Conservation (phyloP, 768 basidiomycete species). For the Pleurotus tuber-regium region DNA sequence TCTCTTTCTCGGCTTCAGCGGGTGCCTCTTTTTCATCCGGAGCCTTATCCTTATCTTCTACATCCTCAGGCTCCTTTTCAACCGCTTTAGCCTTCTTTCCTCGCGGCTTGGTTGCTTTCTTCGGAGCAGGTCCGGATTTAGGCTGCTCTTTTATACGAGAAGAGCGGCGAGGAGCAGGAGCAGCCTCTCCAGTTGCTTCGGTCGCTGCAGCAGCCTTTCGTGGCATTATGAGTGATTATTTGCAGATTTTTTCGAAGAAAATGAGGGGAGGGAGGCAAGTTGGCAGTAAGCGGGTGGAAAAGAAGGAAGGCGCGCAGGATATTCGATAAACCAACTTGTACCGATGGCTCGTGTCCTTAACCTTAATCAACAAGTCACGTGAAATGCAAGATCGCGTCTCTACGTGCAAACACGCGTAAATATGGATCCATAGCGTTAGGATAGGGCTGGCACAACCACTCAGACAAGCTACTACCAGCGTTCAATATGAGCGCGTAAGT, state of each 20-base stretch:
- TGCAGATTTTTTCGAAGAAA: constrained; percentile 13
- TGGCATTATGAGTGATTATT: constrained; percentile 45
- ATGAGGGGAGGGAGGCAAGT: constrained; percentile 8
- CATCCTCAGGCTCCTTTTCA: constrained; percentile 35
- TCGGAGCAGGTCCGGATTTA: constrained; percentile 46
- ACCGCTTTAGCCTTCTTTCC: constrained; percentile 49
- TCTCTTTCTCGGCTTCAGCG: constrained; percentile 23
- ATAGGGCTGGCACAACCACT: too few species aligned
- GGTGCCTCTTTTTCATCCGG: constrained; percentile 40
- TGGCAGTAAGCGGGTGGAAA: constrained; percentile 5
- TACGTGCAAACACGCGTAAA: constrained; percentile 5
- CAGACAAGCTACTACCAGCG: too few species aligned
- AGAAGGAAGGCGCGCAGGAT: not conserved
- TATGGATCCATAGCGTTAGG: not conserved
- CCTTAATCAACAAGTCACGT: constrained; percentile 10
- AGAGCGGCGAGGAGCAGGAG: constrained; percentile 63
- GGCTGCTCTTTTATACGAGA: constrained; percentile 73
- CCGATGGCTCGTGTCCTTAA: constrained; percentile 2
- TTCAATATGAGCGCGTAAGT: too few species aligned
- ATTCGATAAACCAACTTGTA: not conserved
- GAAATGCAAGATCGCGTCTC: constrained; percentile 2
- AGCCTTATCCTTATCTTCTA: constrained; percentile 57
- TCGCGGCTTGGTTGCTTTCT: constrained; percentile 68
- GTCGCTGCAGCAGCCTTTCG: constrained; percentile 61
- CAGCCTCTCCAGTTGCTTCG: constrained; percentile 35